Evolutionary conservation across 768 basidiomycete genomes (phyloP).

Genomic region (Lepiota venenata): DNA sequence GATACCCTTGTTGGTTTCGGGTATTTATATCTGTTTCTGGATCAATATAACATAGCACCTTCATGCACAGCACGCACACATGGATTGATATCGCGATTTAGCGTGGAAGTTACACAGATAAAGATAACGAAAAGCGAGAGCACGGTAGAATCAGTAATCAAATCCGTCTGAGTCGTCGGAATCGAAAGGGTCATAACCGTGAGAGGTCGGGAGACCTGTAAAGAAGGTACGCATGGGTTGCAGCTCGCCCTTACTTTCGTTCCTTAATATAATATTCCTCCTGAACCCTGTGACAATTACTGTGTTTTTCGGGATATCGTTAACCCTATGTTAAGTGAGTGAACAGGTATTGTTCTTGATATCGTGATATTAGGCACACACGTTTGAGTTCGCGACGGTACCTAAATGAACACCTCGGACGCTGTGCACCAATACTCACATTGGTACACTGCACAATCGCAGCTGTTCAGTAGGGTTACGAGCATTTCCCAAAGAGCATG

Average conservation of each 20-base stretch:
- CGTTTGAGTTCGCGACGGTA: conserved; percentile 19
- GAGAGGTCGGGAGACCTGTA: background rate
- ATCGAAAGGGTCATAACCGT: too few species aligned
- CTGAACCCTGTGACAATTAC: background rate
- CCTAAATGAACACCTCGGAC: conserved; percentile 28
- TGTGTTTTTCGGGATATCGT: background rate
- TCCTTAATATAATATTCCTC: conserved; percentile 2
- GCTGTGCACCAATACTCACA: conserved; percentile 17
- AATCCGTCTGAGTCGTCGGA: too few species aligned
- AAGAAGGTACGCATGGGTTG: background rate
- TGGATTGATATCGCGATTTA: too few species aligned
- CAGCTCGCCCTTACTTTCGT: background rate
- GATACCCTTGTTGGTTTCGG: too few species aligned
- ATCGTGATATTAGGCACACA: conserved; percentile 14
- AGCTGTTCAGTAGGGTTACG: conserved; percentile 19
- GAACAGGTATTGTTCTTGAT: background rate
- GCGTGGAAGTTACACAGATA: too few species aligned
- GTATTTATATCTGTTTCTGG: too few species aligned
- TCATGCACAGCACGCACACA: too few species aligned
- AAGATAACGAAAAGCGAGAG: too few species aligned
- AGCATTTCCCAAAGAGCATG: conserved; percentile 21
- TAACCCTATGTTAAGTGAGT: background rate
- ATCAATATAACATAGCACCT: too few species aligned
- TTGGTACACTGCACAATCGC: conserved; percentile 15
- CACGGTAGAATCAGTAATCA: too few species aligned